A percentile compares a stretch with the other conserved stretches of the same genome.
Evolutionary conservation across 345 rosid species (phyloP).

Genomic region (Litchi chinensis): DNA sequence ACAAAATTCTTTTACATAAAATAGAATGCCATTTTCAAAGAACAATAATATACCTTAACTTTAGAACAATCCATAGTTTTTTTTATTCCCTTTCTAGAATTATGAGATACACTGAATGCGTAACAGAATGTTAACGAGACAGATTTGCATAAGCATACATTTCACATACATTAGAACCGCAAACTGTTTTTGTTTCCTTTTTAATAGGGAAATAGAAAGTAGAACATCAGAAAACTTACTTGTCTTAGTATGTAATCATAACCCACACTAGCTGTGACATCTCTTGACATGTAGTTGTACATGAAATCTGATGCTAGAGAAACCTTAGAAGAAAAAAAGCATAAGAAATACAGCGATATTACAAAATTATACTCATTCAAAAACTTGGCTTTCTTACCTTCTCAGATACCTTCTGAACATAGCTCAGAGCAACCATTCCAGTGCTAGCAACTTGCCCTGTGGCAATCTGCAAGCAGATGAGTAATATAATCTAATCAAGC

Average conservation of each 20-base stretch:
- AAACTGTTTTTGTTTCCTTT: not conserved
- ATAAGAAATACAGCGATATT: slow-evolving; percentile 15
- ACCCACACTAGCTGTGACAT: slow-evolving; percentile 86
- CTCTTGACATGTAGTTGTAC: slow-evolving; percentile 89
- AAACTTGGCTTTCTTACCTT: slow-evolving; percentile 56
- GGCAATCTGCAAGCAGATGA: slow-evolving; percentile 61
- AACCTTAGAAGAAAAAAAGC: slow-evolving; percentile 51
- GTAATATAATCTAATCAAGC: slow-evolving; percentile 9
- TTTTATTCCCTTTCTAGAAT: not conserved
- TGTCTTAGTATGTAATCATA: slow-evolving; percentile 97
- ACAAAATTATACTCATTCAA: not conserved
- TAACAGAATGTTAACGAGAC: not conserved
- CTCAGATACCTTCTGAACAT: slow-evolving; percentile 95
- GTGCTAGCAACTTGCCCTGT: slow-evolving; percentile 97
- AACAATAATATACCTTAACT: not conserved
- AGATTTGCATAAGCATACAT: not conserved
- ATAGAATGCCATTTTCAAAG: not conserved
- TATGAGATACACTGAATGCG: not conserved
- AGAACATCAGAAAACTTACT: slow-evolving; percentile 44
- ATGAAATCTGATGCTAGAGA: slow-evolving; percentile 84
- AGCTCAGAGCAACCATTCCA: slow-evolving; percentile 79
- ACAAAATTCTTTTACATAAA: not conserved
- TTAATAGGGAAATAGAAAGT: not conserved
- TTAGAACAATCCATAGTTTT: not conserved
- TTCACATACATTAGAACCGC: not conserved